These are phyloP conservation scores for Calonectria ilicicola DNA, from an alignment of 2,329 filamentous ascomycete genomes.

Conservation along the genomic window DNA sequence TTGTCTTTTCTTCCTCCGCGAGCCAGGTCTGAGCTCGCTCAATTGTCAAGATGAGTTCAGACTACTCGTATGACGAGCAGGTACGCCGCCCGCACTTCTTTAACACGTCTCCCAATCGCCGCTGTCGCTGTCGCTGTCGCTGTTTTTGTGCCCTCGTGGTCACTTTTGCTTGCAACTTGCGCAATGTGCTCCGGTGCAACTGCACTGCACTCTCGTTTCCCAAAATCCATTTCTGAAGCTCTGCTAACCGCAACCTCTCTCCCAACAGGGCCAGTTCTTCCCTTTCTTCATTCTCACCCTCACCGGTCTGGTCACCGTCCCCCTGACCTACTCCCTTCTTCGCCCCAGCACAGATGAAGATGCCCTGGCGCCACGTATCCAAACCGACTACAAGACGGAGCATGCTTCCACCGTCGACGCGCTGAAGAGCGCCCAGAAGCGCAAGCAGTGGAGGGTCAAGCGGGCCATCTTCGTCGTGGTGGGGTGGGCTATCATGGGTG, in stretches of 20 bases:
- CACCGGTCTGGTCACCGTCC: conserved; percentile 86
- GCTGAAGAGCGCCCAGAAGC: conserved; percentile 87
- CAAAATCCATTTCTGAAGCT: neutral
- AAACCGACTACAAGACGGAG: conserved; percentile 82
- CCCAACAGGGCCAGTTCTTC: conserved; percentile 88
- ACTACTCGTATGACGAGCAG: conserved; percentile 99
- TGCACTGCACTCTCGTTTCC: neutral
- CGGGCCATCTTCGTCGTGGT: conserved; percentile 79
- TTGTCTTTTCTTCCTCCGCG: conserved; percentile 26
- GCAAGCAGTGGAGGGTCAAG: conserved; percentile 90
- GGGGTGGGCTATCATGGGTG: conserved; percentile 87
- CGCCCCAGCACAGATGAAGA: conserved; percentile 82
- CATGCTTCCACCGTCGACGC: conserved; percentile 86
- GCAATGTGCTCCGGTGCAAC: neutral
- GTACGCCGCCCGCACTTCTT: conserved; percentile 57
- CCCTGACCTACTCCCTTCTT: conserved; percentile 89
- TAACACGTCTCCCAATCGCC: conserved; percentile 1
- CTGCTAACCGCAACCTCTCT: neutral
- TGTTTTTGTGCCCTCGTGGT: neutral
- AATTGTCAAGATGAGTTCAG: conserved; percentile 80
- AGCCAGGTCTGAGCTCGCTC: conserved; percentile 51
- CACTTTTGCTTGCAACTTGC: conserved; percentile 1
- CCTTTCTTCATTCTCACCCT: conserved; percentile 98
- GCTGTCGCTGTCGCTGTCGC: too few species aligned
- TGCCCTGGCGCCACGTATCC: conserved; percentile 84